Evolutionary conservation across 2,329 filamentous ascomycete species (phyloP), one percentile per base, ranked within the genome.

Genomic region (Raffaelea arxii): DNA sequence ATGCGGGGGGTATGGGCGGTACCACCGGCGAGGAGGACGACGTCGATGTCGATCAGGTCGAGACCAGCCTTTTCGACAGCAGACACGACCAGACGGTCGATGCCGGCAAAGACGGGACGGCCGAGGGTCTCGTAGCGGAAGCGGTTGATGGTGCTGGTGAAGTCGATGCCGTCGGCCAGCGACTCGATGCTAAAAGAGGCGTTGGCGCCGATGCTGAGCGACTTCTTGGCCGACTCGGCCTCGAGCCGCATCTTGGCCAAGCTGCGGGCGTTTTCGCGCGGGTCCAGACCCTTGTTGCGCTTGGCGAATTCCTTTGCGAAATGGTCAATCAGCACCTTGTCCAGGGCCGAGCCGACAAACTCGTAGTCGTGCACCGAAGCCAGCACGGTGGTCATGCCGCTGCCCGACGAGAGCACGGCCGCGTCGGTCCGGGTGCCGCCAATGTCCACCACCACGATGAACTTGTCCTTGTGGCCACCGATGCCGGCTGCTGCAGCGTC

Each of bases 221-320:
- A 82, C 72, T 92, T 92, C 78, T 94, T 96, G 57, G 90, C 84
- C 42, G 82, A 77, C 70, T 98, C 92, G 54, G 88, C 78, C 72
- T 97, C 92, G 41, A 89, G 75, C 67, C 88, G 91, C 55, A 98
- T 74, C 77, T 97, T 98, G 51, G 92, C 90, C 57, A 96, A 70
- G 58, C 85, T 84, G 58, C 82, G 82, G 46, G 82, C 74, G 62
- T 92, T 87, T 61, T 82, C 77, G 56, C 90, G 79, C 21, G 92
- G 92, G 65, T 97, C 92, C 48, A 79, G 79, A 30, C 66, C 67
- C 70, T 82, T 84, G 77, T 97, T 80, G 77, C 94, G 95, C 79
- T 98, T 97, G 61, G 92, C 78, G 70, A 98, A 98, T 68, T 98
- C 92, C 76, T 98, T 98, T 57, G 91, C 86, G 58, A 97, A 96